Evolutionary conservation across 495 filamentous ascomycete species (phyloP), one percentile per base, ranked within the genome.

Genomic region (Clavariopsis aquatica): DNA sequence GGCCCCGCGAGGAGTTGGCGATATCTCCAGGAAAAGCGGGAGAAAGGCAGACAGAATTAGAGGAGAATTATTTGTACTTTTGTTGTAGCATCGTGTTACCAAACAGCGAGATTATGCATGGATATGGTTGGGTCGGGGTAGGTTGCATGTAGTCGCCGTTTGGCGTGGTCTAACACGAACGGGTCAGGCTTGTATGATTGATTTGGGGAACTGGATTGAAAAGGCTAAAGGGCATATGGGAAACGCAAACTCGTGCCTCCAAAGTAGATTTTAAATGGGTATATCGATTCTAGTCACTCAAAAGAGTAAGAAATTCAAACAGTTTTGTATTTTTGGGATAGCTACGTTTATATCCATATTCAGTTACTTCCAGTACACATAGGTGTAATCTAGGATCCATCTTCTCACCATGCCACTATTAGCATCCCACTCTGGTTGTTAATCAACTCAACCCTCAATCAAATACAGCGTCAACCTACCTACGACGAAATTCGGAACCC

Each of bases 21-120:
- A 62, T 98, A 98, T 76, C 60, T 93, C 62, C 77, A 79, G 34
- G 95, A 97, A 75, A 98, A 98, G 81, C 80, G 89, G 49, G 82
- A 76, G 45, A 96, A 96, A 77, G 66, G 81, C 76, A 34, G 52
- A 60, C 64, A 66, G 41, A 61, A 69, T 38, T 63, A 31, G 31
- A 34, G n/a, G 31, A 62, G 24, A 26, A 23, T 46, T 23, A 5
- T 62, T 51, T 67, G 57, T 66, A 60, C 7, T 57, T 34, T 43
- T 67, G 26, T 6, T 28, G 55, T 27, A 34, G 17, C 29, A 17
- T 51, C 24, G 36, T 7, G 57, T 24, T 34, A 27, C 19, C 19
- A 20, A 52, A 59, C 58, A 17, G 2, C 28, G 5, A 52, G 38
- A 31, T 57, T 62, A 67, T 34, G 55, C 6, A 49, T 57, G 51